Conservation (phyloP, 148 eudicot genomes). For the Silene uniflora region DNA sequence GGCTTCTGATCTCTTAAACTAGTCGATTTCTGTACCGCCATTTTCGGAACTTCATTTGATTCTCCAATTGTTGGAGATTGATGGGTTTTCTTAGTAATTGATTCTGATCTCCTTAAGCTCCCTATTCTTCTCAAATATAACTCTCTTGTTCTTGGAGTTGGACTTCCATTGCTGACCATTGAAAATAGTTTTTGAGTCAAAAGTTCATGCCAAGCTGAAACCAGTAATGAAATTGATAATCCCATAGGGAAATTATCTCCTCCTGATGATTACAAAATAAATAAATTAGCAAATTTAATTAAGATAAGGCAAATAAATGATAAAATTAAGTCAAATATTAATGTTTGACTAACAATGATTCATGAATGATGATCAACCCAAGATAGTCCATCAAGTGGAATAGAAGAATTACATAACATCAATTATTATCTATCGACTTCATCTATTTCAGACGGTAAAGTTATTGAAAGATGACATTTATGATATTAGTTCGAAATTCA, state of each 20-base stretch:
- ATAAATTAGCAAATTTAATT: not conserved
- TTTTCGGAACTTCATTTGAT: not conserved
- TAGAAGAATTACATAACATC: not conserved
- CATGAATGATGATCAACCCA: not conserved
- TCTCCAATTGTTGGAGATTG: constrained; percentile 13
- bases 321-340: not conserved
- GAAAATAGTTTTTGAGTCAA: constrained; percentile 30
- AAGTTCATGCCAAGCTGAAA: constrained; percentile 59
- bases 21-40: constrained; percentile 28
- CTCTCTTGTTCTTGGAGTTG: constrained; percentile 26
- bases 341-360: not conserved
- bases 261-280: not conserved
- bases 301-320: not conserved
- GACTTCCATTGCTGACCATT: constrained; percentile 22
- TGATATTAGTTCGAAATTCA: no score
- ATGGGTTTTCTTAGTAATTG: constrained; percentile 21
- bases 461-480: no score
- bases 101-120: constrained; percentile 41
- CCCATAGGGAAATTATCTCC: constrained; percentile 30
- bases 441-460: no score
- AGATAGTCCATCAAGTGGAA: no score
- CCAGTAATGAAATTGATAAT: constrained; percentile 42
- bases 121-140: constrained; percentile 33
- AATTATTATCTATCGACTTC: not conserved
- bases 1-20: constrained; percentile 45